Base-by-base conservation (phyloP, 2,329 filamentous ascomycete species). In the Exophiala alcalophila region DNA sequence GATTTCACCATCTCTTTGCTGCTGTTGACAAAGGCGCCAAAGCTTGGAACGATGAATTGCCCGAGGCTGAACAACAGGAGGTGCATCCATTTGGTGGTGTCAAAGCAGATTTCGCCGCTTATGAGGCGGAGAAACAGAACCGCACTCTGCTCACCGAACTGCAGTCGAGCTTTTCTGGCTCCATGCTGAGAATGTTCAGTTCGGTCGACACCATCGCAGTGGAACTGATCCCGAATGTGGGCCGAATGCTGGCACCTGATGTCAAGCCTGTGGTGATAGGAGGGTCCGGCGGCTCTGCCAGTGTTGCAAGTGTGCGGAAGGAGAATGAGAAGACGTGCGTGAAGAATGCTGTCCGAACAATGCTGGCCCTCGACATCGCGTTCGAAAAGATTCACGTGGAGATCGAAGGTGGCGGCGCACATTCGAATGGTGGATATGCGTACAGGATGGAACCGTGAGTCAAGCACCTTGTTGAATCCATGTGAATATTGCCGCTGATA, bases 371-470 rank as follows among this genome's bases (percentile, higher is more conserved):
- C 10, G 86, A 89, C 11, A 79, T 97, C 11, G 75, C 77, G 2
- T 84, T 97, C 61, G 85, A 94, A 53, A 84, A 82, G 59, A 84
- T 85, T 9, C 81, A 83, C 56, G 78, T 97, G 29, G 89, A 94
- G 58, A 74, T 73, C 9, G 83, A 86, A 24, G 75, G 76, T 5
- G 52, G 42, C 18, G 63, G 73, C 4, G 70, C 68, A 14, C 43
- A 49, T 33, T 50, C 47, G 12, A 55, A 49, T 42, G 76, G 79
- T 23, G 81, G 77, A 54, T 97, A 82, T 76, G 83, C 94, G 6
- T 97, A 94, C 65, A 81, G 92, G 39, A 90, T 98, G 86, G 91
- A 97, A 59, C 92, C 92, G 76, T 90, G 70, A 74, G 84, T 81
- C 14, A 12, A 16, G 2, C 21, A 5, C 24, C 27, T 44, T n/a